A percentile compares a stretch with the other conserved stretches of the same genome.
Conservation (phyloP, 768 basidiomycete species). For the Xerocomellus dryophilus region DNA sequence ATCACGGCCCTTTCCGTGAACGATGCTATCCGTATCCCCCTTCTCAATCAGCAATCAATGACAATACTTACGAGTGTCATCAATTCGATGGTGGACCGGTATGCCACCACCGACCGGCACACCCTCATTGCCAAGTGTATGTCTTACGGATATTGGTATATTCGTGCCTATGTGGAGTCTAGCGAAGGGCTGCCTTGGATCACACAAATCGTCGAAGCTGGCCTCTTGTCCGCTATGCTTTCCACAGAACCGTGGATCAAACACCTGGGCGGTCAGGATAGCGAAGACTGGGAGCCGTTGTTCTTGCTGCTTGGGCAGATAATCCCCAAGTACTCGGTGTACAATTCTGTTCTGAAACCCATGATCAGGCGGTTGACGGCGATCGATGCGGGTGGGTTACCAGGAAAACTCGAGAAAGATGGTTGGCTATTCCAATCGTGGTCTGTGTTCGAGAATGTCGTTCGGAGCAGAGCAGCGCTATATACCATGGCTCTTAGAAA, state of each 20-base stretch:
- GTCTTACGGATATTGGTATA: conserved; percentile 31
- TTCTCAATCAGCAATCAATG: conserved; percentile 25
- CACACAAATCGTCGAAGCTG: conserved; percentile 23
- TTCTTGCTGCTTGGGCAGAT: conserved; percentile 23
- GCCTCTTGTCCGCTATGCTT: conserved; percentile 25
- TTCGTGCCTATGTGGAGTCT: conserved; percentile 27
- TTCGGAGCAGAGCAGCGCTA: conserved; percentile 16
- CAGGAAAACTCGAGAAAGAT: conserved; percentile 13
- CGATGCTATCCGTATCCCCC: conserved; percentile 20
- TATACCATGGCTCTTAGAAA: conserved; percentile 5
- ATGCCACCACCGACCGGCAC: conserved; percentile 1
- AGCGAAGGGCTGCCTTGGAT: conserved; percentile 28
- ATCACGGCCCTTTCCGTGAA: conserved; percentile 27
- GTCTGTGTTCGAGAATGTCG: conserved; percentile 18
- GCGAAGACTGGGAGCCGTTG: conserved; percentile 31
- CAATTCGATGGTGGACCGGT: conserved; percentile 9
- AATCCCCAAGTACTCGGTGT: conserved; percentile 29
- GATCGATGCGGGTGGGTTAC: conserved; percentile 14
- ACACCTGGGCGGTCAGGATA: conserved; percentile 13
- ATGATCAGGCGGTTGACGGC: conserved; percentile 13
- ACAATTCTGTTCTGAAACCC: conserved; percentile 17
- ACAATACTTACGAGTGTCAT: conserved; percentile 16
- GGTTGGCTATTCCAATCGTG: conserved; percentile 20
- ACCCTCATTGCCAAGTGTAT: conserved; percentile 22
- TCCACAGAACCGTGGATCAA: conserved; percentile 27